Base-by-base conservation (phyloP, 2,329 filamentous ascomycete species). In the Phialophora macrospora region DNA sequence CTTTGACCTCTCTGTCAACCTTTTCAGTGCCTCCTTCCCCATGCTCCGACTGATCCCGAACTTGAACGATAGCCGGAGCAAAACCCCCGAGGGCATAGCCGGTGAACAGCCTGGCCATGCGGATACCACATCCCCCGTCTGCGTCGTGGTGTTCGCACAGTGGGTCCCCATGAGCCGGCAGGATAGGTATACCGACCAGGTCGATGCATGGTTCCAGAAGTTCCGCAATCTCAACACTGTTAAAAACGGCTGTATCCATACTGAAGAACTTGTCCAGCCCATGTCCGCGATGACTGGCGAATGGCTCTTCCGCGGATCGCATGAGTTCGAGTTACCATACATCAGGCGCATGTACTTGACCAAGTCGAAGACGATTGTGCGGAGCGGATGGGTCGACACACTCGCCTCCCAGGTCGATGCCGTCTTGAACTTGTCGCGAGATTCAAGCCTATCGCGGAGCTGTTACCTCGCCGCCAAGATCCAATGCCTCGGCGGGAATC, bases 101-200 rank as follows among this genome's bases (percentile, higher is more conserved):
- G 48, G 24, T 26, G 48, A 22, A 22, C 48, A 24, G 8, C 20
- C 11, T 11, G 22, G 9, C 8, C 9, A 51, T 8, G 9, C 20
- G 9, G 20, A 26, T 20, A 51, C 20, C 48, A 26, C 20, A 14
- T 51, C 9, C 22, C 48, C 48, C 20, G 48, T 22, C 20, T 24
- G 48, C 48, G 9, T 51, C 48, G 48, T 51, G 11, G 20, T 51
- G 48, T 51, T 24, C 9, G 48, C 48, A 22, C 48, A 51, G 48
- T 51, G 48, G 48, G 48, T 51, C 4, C 48, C 48, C 12, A 51
- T 51, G 48, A 51, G 24, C 14, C 9, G 20, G 48, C 9, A 51
- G 14, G 48, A 51, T 26, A 51, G 14, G 22, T 51, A 24, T 51
- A 24, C 48, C 20, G 48, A 12, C 9, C 3, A 51, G 22, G 48